phyloP scores from a whole-genome alignment of 257 asterid species.

The Plantago major region DNA sequence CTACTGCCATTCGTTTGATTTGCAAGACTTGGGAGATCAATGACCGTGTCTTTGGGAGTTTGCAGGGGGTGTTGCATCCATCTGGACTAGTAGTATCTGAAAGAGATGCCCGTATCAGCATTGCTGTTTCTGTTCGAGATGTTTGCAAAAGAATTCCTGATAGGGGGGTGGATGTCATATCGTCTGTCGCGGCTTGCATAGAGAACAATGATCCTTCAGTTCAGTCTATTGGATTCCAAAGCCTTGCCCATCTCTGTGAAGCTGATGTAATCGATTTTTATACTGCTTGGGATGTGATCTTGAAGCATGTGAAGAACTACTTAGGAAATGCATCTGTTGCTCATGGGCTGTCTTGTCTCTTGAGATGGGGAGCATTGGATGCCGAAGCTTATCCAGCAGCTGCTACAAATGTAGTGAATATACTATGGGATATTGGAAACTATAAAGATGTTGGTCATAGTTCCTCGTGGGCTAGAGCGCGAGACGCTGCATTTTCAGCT shows the following conservation, averaged over 20 bases:
- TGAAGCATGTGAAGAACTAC: constrained; percentile 54
- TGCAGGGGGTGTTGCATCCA: constrained; percentile 82
- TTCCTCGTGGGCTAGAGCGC: constrained; percentile 66
- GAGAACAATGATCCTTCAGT: constrained; percentile 67
- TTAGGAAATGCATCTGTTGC: constrained; percentile 55
- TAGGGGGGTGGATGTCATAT: constrained; percentile 94
- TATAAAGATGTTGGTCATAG: constrained; percentile 34
- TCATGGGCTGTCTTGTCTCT: constrained; percentile 68
- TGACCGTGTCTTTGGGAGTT: constrained; percentile 80
- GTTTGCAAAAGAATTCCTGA: constrained; percentile 92
- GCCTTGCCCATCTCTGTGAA: constrained; percentile 95
- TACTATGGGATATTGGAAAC: constrained; percentile 87
- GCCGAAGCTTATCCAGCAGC: constrained; percentile 88
- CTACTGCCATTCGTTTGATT: constrained; percentile 80
- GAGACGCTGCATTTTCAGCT: constrained; percentile 67
- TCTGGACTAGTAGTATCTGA: constrained; percentile 43
- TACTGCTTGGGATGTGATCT: constrained; percentile 93
- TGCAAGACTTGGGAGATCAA: constrained; percentile 95
- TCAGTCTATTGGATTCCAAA: constrained; percentile 81
- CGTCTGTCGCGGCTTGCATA: constrained; percentile 86
- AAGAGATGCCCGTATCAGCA: constrained; percentile 53
- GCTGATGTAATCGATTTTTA: constrained; percentile 97
- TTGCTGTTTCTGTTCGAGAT: constrained; percentile 81
- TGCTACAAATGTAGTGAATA: constrained; percentile 52
- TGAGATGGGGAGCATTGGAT: constrained; percentile 95